phyloP scores from a whole-genome alignment of 2,329 filamentous ascomycete genomes.

The Aspergillus puulaauensis region DNA sequence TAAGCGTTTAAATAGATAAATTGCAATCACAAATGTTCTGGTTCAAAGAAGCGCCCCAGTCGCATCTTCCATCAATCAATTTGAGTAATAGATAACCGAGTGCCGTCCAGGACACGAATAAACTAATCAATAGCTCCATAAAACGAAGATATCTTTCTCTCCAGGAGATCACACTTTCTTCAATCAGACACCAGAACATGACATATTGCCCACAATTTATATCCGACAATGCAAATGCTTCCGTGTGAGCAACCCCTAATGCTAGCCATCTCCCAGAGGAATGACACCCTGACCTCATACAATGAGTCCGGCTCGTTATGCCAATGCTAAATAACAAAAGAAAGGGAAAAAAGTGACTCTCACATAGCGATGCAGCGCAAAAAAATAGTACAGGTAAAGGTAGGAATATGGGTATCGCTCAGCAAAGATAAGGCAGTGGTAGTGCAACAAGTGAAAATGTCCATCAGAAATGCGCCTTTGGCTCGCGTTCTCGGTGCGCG shows the following conservation, averaged over 20 bases:
- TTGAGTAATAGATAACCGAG: conserved; percentile 18
- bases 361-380: conserved; percentile 15
- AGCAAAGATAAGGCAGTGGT: conserved; percentile 21
- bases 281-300: conserved; percentile 14
- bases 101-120: conserved; percentile 13
- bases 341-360: conserved; percentile 6
- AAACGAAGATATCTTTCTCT: conserved; percentile 7
- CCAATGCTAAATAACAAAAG: conserved; percentile 12
- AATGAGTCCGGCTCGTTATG: conserved; percentile 14
- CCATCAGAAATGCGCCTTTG: conserved; percentile 12
- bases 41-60: conserved; percentile 19
- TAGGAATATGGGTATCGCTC: conserved; percentile 26
- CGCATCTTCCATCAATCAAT: conserved; percentile 21
- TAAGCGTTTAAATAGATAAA: not conserved
- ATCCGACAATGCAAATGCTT: conserved; percentile 21
- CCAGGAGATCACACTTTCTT: conserved; percentile 7
- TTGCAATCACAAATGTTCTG: not conserved
- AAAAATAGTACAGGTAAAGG: conserved; percentile 18
- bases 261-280: conserved; percentile 18
- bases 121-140: conserved; percentile 5
- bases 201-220: conserved; percentile 17
- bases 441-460: conserved; percentile 16
- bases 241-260: conserved; percentile 19
- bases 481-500: conserved; percentile 7
- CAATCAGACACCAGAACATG: not conserved